Evolutionary conservation across 768 basidiomycete genomes (phyloP).

Genomic region (Termitomyces titanicus): DNA sequence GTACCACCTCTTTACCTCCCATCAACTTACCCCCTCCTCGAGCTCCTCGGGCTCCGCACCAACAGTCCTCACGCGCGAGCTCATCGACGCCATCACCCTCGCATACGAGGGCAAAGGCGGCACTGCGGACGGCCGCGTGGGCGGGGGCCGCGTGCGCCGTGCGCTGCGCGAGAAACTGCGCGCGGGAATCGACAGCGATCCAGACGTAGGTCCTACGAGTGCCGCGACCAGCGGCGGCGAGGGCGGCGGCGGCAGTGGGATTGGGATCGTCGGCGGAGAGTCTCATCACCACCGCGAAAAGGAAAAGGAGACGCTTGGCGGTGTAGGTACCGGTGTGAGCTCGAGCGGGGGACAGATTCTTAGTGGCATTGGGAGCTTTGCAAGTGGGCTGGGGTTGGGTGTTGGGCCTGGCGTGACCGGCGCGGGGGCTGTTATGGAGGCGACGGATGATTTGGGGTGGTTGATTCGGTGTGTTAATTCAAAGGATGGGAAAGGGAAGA

Average conservation of each 20-base stretch:
- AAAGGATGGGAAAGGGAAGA: slow-evolving; percentile 27
- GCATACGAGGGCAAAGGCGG: slow-evolving; percentile 47
- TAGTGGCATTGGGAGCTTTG: slow-evolving; percentile 39
- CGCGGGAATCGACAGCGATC: slow-evolving; percentile 26
- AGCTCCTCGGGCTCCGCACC: slow-evolving; percentile 11
- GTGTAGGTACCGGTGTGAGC: slow-evolving; percentile 16
- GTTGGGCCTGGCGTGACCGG: slow-evolving; percentile 30
- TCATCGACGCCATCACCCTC: slow-evolving; percentile 43
- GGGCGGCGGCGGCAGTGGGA: slow-evolving; percentile 16
- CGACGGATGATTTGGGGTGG: slow-evolving; percentile 47
- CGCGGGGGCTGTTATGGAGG: slow-evolving; percentile 38
- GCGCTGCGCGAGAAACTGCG: slow-evolving; percentile 54
- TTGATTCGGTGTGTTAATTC: slow-evolving; percentile 45
- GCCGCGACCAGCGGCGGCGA: slow-evolving; percentile 19
- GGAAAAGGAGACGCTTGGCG: slow-evolving; percentile 7
- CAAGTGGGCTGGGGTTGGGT: slow-evolving; percentile 33
- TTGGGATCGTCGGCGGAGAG: slow-evolving; percentile 9
- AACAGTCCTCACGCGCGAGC: slow-evolving; percentile 36
- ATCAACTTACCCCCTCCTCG: slow-evolving; percentile 4
- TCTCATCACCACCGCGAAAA: neutral
- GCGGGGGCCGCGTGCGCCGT: slow-evolving; percentile 37
- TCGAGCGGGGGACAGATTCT: slow-evolving; percentile 32
- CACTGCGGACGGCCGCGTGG: slow-evolving; percentile 52
- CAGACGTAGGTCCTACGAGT: slow-evolving; percentile 6
- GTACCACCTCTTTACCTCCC: slow-evolving; percentile 5